Evolutionary conservation across 495 filamentous ascomycete genomes (phyloP).

Genomic region (Patellaria atrata): DNA sequence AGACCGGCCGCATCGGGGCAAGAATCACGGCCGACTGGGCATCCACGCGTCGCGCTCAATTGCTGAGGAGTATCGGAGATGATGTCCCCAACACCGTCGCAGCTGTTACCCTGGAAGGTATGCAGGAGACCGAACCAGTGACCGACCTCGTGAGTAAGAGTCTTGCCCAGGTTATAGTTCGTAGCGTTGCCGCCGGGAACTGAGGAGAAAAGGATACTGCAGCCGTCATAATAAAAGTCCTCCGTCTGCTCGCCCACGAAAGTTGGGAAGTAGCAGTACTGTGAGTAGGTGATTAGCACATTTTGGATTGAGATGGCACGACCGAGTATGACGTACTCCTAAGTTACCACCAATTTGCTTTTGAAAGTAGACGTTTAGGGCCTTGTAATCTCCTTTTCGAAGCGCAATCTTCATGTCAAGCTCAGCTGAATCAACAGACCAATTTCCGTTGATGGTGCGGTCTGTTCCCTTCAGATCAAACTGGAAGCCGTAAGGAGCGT

Average conservation of each 20-base stretch:
- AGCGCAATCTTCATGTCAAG: slow-evolving; percentile 32
- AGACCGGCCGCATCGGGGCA: slow-evolving; percentile 33
- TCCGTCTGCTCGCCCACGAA: too few relatives aligned
- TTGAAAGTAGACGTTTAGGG: slow-evolving; percentile 26
- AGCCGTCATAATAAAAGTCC: too few relatives aligned
- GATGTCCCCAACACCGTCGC: slow-evolving; percentile 33
- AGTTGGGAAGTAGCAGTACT: too few relatives aligned
- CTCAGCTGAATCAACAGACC: slow-evolving; percentile 8
- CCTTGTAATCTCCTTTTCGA: slow-evolving; percentile 46
- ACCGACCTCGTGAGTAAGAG: slow-evolving; percentile 42
- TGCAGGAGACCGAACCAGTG: slow-evolving; percentile 47
- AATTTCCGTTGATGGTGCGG: slow-evolving; percentile 10
- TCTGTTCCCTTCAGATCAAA: slow-evolving; percentile 10
- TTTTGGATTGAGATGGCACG: too few relatives aligned
- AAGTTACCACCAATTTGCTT: too few relatives aligned
- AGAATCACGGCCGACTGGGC: slow-evolving; percentile 33
- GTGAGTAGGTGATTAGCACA: too few relatives aligned
- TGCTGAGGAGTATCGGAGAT: slow-evolving; percentile 41
- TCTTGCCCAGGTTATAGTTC: slow-evolving; percentile 36
- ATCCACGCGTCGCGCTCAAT: slow-evolving; percentile 34
- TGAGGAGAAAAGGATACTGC: too few relatives aligned
- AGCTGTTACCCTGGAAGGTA: slow-evolving; percentile 35
- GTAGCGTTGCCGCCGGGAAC: slow-evolving; percentile 33
- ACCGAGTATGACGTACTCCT: too few relatives aligned
- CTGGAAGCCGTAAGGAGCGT: slow-evolving; percentile 11